Evolutionary conservation across 768 basidiomycete genomes (phyloP).

Genomic region (Lactarius deliciosus): DNA sequence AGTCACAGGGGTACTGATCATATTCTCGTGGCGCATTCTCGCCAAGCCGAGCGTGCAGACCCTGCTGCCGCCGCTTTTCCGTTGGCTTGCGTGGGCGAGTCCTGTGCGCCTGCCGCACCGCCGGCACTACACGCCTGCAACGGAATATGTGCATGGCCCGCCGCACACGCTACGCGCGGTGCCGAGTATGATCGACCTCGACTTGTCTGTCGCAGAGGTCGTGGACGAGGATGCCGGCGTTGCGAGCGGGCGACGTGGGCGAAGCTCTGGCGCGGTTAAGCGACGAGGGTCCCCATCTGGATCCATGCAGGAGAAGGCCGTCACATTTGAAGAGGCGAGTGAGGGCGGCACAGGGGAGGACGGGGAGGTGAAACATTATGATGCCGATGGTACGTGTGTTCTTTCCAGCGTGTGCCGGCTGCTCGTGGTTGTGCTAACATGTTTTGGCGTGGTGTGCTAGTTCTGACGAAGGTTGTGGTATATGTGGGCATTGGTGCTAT

Average conservation of each 20-base stretch:
- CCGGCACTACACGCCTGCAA: constrained; percentile 87
- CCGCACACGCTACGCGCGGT: constrained; percentile 66
- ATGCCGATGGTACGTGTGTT: constrained; percentile 70
- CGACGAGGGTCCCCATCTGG: constrained; percentile 20
- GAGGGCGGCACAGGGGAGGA: constrained; percentile 31
- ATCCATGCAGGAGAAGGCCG: constrained; percentile 22
- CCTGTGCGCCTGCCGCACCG: constrained; percentile 75
- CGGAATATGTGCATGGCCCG: constrained; percentile 75
- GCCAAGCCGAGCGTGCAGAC: constrained; percentile 76
- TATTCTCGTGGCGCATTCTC: constrained; percentile 86
- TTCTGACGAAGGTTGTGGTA: constrained; percentile 86
- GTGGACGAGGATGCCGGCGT: constrained; percentile 34
- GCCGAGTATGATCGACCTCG: constrained; percentile 82
- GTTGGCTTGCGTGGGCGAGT: constrained; percentile 54
- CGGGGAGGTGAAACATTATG: constrained; percentile 70
- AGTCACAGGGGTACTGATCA: constrained; percentile 62
- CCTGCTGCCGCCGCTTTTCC: constrained; percentile 82
- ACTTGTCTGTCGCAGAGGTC: constrained; percentile 34
- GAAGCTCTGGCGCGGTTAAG: too few relatives aligned
- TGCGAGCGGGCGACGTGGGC: constrained; percentile 43
- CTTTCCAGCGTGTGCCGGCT: constrained; percentile 8
- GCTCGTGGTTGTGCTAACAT: neutral
- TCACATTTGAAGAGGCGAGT: constrained; percentile 13
- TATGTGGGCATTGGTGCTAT: constrained; percentile 90
- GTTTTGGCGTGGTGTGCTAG: too few relatives aligned